Evolutionary conservation across 2,329 filamentous ascomycete genomes (phyloP).

Genomic region (Lanzia echinophila): DNA sequence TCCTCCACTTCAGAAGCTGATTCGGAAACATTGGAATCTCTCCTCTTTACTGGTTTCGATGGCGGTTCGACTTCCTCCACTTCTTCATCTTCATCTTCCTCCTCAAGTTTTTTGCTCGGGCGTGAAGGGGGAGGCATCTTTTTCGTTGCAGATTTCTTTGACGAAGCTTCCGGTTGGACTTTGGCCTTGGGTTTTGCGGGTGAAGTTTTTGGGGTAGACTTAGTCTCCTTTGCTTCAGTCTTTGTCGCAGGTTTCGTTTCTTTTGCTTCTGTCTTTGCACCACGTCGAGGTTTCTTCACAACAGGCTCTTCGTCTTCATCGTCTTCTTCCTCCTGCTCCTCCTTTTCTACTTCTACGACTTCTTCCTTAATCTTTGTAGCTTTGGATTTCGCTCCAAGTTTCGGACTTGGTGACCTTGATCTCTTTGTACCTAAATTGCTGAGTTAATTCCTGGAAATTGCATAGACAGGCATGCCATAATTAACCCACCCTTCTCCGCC

Average conservation of each 20-base stretch:
- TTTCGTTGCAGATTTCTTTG: constrained; percentile 11
- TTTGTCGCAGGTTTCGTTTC: constrained; percentile 24
- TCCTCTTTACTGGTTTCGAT: constrained; percentile 22
- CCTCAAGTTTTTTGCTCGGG: constrained; percentile 14
- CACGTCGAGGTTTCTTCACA: constrained; percentile 37
- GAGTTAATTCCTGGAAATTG: constrained; percentile 1
- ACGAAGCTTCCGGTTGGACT: constrained; percentile 12
- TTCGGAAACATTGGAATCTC: constrained; percentile 33
- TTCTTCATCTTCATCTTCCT: constrained; percentile 29
- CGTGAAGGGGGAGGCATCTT: constrained; percentile 16
- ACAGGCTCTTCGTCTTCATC: constrained; percentile 27
- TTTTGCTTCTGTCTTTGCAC: constrained; percentile 40
- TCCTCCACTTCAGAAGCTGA: constrained; percentile 39
- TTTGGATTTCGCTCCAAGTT: constrained; percentile 16
- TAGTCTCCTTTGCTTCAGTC: neutral
- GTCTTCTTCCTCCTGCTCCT: constrained; percentile 46
- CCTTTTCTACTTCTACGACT: constrained; percentile 33
- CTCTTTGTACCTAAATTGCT: constrained; percentile 20
- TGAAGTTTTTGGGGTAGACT: constrained; percentile 6
- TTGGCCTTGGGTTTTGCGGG: constrained; percentile 17
- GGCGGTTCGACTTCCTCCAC: constrained; percentile 33
- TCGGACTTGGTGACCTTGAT: constrained; percentile 19
- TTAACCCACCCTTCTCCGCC: neutral
- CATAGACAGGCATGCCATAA: neutral
- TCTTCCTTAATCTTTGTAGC: constrained; percentile 24